Percentiles rank a stretch among this genome's conserved stretches.
These are phyloP conservation scores for Pezicula carpinea DNA, from an alignment of 2,329 filamentous ascomycete species.

Conservation along the genomic window DNA sequence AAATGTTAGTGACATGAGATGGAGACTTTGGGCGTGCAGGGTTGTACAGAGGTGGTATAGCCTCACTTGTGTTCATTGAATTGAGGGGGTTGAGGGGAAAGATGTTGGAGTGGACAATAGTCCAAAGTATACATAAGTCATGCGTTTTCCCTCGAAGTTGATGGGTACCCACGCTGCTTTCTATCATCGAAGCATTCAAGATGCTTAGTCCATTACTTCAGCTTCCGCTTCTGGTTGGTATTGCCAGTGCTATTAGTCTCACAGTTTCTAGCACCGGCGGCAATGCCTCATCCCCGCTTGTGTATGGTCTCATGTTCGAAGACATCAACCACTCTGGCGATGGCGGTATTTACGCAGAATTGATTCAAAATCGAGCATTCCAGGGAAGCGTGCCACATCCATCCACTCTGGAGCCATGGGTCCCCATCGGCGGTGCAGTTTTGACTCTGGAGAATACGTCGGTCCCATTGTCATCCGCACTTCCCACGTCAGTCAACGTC, in stretches of 20 bases:
- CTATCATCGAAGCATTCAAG: background rate
- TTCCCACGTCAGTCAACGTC: slow-evolving; percentile 23
- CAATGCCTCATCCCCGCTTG: slow-evolving; percentile 21
- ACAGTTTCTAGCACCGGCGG: slow-evolving; percentile 22
- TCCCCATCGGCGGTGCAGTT: slow-evolving; percentile 14
- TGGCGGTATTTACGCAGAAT: slow-evolving; percentile 53
- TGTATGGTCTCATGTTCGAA: slow-evolving; percentile 28
- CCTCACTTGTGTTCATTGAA: too few relatives aligned
- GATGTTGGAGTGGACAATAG: too few relatives aligned
- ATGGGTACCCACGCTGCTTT: too few relatives aligned
- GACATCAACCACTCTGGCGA: slow-evolving; percentile 28
- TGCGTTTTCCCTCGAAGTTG: too few relatives aligned
- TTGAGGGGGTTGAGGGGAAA: too few relatives aligned
- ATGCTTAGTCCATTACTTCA: background rate
- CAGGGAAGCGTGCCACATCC: slow-evolving; percentile 44
- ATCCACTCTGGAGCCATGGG: slow-evolving; percentile 39
- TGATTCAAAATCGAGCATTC: slow-evolving; percentile 68
- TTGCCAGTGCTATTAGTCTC: slow-evolving; percentile 20
- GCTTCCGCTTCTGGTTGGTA: slow-evolving; percentile 8
- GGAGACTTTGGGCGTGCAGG: too few relatives aligned
- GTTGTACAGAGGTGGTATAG: too few relatives aligned
- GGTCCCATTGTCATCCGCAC: slow-evolving; percentile 18
- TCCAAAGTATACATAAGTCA: too few relatives aligned
- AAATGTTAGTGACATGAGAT: too few relatives aligned
- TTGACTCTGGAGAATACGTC: slow-evolving; percentile 29